Evolutionary conservation across 2,329 filamentous ascomycete species (phyloP).

Genomic region (Diaporthe destruens): DNA sequence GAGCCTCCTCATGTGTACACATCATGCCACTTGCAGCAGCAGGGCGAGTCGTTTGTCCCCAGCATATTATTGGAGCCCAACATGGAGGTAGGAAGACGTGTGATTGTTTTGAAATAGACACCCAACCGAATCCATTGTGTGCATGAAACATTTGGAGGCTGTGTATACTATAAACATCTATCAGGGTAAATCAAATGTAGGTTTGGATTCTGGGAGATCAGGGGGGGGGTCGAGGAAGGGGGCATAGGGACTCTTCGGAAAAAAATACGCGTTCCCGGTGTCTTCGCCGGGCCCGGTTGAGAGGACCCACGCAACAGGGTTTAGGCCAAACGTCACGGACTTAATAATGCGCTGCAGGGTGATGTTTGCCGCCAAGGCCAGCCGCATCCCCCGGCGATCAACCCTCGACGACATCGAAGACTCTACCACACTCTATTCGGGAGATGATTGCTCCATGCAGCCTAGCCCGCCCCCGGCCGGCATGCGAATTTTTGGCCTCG

Average conservation of each 20-base stretch:
- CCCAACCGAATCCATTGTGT: background rate
- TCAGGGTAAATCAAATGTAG: background rate
- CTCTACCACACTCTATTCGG: background rate
- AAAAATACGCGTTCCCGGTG: conserved; percentile 23
- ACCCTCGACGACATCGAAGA: background rate
- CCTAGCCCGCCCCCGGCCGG: background rate
- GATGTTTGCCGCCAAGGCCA: background rate
- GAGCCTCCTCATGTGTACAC: background rate
- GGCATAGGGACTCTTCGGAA: conserved; percentile 16
- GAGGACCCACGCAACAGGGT: background rate
- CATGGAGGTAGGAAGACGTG: background rate
- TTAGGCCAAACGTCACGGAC: background rate
- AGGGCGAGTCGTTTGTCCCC: background rate
- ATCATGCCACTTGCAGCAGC: background rate
- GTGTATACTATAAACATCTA: background rate
- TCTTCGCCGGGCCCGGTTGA: background rate
- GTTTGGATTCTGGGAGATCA: background rate
- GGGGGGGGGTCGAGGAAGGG: background rate
- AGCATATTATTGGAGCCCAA: background rate
- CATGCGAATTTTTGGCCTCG: background rate
- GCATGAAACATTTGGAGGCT: background rate
- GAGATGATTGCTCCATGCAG: background rate
- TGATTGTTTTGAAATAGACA: background rate
- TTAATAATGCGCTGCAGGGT: background rate
- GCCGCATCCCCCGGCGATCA: conserved; percentile 11